These are phyloP conservation scores for Theobroma grandiflorum DNA, from an alignment of 441 rosid genomes.

Conservation along the genomic window DNA sequence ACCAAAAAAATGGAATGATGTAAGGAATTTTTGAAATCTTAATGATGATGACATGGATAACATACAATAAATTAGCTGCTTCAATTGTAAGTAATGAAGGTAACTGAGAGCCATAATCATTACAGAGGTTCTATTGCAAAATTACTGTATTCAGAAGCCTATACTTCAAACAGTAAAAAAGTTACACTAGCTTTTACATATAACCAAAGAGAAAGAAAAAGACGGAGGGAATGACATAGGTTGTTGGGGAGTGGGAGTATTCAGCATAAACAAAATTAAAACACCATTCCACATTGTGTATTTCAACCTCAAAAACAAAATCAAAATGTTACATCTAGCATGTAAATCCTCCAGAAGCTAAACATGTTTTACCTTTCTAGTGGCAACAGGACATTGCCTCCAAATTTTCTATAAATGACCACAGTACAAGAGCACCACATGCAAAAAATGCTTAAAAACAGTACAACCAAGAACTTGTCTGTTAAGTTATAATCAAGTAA, in stretches of 20 bases:
- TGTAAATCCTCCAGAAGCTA: not conserved
- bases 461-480: conserved; percentile 1
- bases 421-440: conserved; percentile 5
- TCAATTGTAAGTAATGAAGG: not conserved
- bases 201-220: conserved; percentile 2
- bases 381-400: not conserved
- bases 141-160: not conserved
- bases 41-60: not conserved
- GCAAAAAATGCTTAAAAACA: not conserved
- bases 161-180: not conserved
- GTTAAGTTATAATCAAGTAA: not conserved
- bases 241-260: not conserved
- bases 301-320: conserved; percentile 6
- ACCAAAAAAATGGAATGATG: conserved; percentile 4
- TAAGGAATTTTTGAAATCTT: not conserved
- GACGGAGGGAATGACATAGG: not conserved
- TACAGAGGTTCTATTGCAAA: not conserved
- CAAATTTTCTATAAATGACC: conserved; percentile 11
- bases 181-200: not conserved
- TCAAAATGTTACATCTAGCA: conserved; percentile 12
- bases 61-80: conserved; percentile 15
- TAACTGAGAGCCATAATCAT: not conserved
- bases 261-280: conserved; percentile 12
- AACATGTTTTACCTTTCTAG: conserved; percentile 1
- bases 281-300: not conserved